Evolutionary conservation across 768 basidiomycete species (phyloP).

Genomic region (Rhodotorula kratochvilovae): DNA sequence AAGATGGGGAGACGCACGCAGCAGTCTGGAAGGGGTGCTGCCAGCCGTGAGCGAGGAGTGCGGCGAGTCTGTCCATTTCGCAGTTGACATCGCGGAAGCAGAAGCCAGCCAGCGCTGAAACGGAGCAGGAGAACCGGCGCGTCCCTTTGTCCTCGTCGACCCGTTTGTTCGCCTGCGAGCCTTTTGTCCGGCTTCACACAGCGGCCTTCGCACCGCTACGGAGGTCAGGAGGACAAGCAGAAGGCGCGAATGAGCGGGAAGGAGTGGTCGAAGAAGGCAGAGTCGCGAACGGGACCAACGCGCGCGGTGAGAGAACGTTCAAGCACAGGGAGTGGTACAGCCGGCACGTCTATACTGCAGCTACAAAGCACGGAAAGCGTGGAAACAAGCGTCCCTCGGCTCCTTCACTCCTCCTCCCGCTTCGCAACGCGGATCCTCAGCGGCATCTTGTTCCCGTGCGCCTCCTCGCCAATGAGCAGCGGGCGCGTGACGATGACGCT

Average conservation of each 20-base stretch:
- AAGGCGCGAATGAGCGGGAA: too few species aligned
- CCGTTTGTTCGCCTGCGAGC: neutral
- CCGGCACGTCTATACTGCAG: neutral
- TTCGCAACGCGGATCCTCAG: slow-evolving; percentile 17
- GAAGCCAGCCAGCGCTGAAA: neutral
- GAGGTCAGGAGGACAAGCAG: neutral
- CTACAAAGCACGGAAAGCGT: neutral
- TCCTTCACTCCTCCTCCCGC: neutral
- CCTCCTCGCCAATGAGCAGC: slow-evolving; percentile 28
- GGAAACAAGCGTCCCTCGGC: neutral
- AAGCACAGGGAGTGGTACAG: too few species aligned
- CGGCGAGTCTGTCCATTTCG: neutral
- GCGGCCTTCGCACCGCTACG: too few species aligned
- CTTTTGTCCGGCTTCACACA: too few species aligned
- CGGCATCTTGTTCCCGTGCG: slow-evolving; percentile 27
- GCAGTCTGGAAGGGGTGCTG: neutral
- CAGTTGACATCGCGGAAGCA: neutral
- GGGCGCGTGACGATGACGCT: slow-evolving; percentile 33
- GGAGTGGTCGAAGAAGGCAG: too few species aligned
- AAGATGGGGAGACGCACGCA: neutral
- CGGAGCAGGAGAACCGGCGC: neutral
- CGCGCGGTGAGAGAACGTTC: too few species aligned
- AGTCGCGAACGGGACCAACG: too few species aligned
- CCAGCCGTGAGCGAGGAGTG: neutral
- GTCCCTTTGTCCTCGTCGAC: neutral